These are phyloP conservation scores for Gossypium herbaceum DNA, from an alignment of 345 rosid genomes.

Conservation along the genomic window DNA sequence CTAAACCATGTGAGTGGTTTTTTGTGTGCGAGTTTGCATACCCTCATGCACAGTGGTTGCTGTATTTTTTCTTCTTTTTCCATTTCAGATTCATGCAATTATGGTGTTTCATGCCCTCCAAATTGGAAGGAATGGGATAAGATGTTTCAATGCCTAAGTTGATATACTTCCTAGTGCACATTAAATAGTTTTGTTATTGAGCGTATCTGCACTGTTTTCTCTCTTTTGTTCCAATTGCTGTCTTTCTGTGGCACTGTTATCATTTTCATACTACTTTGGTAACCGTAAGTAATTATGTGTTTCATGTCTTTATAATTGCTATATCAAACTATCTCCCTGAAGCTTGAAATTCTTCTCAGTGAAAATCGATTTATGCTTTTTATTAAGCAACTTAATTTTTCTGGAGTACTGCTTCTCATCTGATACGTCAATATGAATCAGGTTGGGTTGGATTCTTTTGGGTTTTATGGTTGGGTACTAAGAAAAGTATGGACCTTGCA, in stretches of 20 bases:
- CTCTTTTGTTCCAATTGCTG: background rate
- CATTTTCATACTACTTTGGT: background rate
- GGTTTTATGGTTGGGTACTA: slow-evolving; percentile 61
- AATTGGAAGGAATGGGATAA: background rate
- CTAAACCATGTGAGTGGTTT: background rate
- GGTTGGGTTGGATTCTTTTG: slow-evolving; percentile 91
- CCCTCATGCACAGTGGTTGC: background rate
- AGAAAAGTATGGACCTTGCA: slow-evolving; percentile 53
- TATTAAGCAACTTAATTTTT: background rate
- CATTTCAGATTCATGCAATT: background rate
- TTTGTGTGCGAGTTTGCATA: background rate
- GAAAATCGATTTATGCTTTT: background rate
- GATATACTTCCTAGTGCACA: background rate
- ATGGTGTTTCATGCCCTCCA: background rate
- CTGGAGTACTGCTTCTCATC: background rate
- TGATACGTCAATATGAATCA: slow-evolving; percentile 32
- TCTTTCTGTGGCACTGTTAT: background rate
- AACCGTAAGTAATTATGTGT: background rate
- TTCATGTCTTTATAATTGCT: background rate
- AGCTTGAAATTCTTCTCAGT: background rate
- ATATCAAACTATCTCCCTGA: background rate
- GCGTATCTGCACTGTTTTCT: background rate
- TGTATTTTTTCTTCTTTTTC: background rate
- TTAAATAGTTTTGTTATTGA: background rate
- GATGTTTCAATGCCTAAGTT: slow-evolving; percentile 1